A percentile compares a stretch with the other conserved stretches of the same genome.
Evolutionary conservation across 495 filamentous ascomycete species (phyloP).

Genomic region (Neurospora cerealis): DNA sequence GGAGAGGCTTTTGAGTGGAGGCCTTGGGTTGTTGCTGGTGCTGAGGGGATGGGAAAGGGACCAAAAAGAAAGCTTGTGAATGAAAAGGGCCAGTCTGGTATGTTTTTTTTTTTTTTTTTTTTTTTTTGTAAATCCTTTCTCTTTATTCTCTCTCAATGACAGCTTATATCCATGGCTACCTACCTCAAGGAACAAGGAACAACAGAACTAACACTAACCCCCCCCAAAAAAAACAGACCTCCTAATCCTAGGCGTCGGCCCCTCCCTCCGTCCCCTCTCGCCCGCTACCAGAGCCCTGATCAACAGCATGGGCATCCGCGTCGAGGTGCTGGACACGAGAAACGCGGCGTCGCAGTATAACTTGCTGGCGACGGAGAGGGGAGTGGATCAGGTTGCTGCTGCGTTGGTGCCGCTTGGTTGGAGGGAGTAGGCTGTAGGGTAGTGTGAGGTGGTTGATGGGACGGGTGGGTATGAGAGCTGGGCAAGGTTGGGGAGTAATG

Average conservation of each 20-base stretch:
- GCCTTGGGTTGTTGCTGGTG: constrained; percentile 49
- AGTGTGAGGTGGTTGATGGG: too few relatives aligned
- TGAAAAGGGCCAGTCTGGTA: constrained; percentile 74
- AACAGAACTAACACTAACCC: neutral
- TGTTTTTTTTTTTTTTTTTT: constrained; percentile 20
- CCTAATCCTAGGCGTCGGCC: constrained; percentile 79
- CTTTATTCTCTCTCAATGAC: too few relatives aligned
- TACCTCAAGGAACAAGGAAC: too few relatives aligned
- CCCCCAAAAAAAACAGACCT: constrained; percentile 49
- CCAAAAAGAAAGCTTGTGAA: constrained; percentile 48
- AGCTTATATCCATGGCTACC: too few relatives aligned
- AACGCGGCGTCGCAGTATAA: constrained; percentile 93
- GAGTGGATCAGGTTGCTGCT: constrained; percentile 70
- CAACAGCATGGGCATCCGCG: constrained; percentile 66
- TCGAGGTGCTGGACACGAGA: constrained; percentile 86
- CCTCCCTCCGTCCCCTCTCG: constrained; percentile 60
- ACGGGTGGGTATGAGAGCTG: too few relatives aligned
- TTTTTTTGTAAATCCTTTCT: neutral
- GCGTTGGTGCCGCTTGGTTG: constrained; percentile 83
- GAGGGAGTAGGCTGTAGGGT: constrained; percentile 39
- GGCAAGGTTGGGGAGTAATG: too few relatives aligned
- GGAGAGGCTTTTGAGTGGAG: constrained; percentile 85
- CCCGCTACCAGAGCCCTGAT: constrained; percentile 62
- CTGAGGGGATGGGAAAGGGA: neutral
- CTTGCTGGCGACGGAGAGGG: constrained; percentile 72